These are phyloP conservation scores for Ascochyta viciae-villosae DNA, from an alignment of 2,329 filamentous ascomycete species.

Conservation along the genomic window DNA sequence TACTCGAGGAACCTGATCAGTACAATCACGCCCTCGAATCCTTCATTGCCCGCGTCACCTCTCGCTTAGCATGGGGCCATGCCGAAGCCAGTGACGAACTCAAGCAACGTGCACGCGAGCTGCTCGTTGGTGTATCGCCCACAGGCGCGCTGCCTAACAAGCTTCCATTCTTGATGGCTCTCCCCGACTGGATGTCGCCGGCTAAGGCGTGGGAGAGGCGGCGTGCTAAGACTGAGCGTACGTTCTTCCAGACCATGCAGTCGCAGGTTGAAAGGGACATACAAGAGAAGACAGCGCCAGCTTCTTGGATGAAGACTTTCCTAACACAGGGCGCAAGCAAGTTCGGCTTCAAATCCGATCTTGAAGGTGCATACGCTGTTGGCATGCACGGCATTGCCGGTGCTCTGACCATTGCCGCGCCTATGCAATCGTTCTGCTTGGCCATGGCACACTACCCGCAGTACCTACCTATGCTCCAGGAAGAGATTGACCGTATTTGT, in stretches of 20 bases:
- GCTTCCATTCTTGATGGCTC: slow-evolving; percentile 54
- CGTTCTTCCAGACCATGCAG: slow-evolving; percentile 56
- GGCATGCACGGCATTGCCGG: slow-evolving; percentile 58
- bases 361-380: slow-evolving; percentile 55
- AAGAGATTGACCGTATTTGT: slow-evolving; percentile 51
- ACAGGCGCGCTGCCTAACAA: slow-evolving; percentile 56
- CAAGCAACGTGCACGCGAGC: slow-evolving; percentile 56
- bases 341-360: slow-evolving; percentile 53
- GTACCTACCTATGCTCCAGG: slow-evolving; percentile 51
- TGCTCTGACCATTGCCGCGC: slow-evolving; percentile 55
- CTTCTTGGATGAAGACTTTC: slow-evolving; percentile 55
- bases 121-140: slow-evolving; percentile 55
- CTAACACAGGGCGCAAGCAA: slow-evolving; percentile 47
- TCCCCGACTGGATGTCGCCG: slow-evolving; percentile 53
- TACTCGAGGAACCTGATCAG: slow-evolving; percentile 51
- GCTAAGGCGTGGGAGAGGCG: slow-evolving; percentile 55
- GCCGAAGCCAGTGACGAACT: slow-evolving; percentile 54
- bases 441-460: slow-evolving; percentile 55
- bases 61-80: slow-evolving; percentile 56
- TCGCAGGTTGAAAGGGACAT: slow-evolving; percentile 49
- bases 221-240: slow-evolving; percentile 52
- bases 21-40: slow-evolving; percentile 56
- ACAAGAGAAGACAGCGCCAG: slow-evolving; percentile 41
- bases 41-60: slow-evolving; percentile 56
- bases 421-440: slow-evolving; percentile 57